phyloP scores from a whole-genome alignment of 768 basidiomycete genomes.

The Calocera cornea region DNA sequence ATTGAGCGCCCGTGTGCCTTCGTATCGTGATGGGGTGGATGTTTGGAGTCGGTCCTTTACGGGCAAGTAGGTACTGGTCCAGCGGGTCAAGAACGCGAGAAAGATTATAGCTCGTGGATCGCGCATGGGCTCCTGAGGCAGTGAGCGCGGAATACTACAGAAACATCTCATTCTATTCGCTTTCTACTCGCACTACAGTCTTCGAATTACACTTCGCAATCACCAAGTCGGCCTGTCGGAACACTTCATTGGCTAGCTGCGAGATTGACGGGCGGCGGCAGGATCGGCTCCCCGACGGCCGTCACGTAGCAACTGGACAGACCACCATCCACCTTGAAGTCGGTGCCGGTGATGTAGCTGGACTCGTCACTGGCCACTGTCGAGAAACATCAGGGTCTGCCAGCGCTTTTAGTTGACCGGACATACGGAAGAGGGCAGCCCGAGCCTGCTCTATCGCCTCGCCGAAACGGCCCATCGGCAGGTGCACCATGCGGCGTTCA shows the following conservation, averaged over 20 bases:
- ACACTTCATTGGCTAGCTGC: constrained; percentile 3
- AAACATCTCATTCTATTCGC: neutral
- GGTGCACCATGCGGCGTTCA: constrained; percentile 74
- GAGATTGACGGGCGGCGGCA: constrained; percentile 60
- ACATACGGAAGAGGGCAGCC: constrained; percentile 83
- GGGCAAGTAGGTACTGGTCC: too few species aligned
- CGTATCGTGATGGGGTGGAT: too few species aligned
- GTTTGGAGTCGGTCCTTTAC: too few species aligned
- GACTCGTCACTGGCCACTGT: constrained; percentile 87
- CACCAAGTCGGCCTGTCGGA: neutral
- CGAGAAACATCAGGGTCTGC: constrained; percentile 3
- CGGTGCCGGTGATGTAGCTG: constrained; percentile 86
- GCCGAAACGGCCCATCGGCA: constrained; percentile 95
- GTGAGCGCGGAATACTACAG: neutral
- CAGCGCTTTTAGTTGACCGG: constrained; percentile 8
- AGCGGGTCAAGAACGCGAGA: too few species aligned
- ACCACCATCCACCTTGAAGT: constrained; percentile 94
- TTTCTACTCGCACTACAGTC: neutral
- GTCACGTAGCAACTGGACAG: constrained; percentile 88
- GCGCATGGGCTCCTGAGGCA: too few species aligned
- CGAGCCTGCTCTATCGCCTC: constrained; percentile 92
- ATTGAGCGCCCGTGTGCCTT: too few species aligned
- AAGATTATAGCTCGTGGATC: too few species aligned
- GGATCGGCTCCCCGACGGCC: constrained; percentile 57
- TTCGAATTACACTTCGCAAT: neutral